A percentile compares a stretch with the other conserved stretches of the same genome.
These are phyloP conservation scores for Neodidymelliopsis sp. DNA, from an alignment of 2,329 filamentous ascomycete species.

Conservation along the genomic window DNA sequence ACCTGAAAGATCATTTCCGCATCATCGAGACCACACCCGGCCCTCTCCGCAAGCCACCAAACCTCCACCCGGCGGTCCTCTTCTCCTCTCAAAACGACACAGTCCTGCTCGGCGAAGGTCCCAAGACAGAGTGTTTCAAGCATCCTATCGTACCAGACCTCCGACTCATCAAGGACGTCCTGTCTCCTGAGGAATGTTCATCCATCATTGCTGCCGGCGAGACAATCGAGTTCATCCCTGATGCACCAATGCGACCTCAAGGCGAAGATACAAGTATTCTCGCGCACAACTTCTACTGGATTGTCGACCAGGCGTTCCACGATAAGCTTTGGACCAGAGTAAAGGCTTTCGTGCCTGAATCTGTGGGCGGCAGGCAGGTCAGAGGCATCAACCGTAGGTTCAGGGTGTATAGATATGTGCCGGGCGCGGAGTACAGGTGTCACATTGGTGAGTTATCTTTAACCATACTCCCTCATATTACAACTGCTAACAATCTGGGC, in stretches of 20 bases:
- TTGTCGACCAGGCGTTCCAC: constrained; percentile 69
- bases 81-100: constrained; percentile 67
- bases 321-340: constrained; percentile 70
- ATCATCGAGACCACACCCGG: constrained; percentile 70
- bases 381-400: constrained; percentile 74
- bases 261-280: constrained; percentile 68
- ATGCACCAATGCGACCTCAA: constrained; percentile 71
- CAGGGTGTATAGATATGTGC: constrained; percentile 75
- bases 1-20: constrained; percentile 54
- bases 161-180: constrained; percentile 65
- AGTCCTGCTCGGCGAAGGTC: constrained; percentile 57
- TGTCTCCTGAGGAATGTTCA: constrained; percentile 68
- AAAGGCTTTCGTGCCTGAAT: constrained; percentile 62
- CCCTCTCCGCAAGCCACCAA: constrained; percentile 69
- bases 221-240: constrained; percentile 69
- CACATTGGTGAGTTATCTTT: constrained; percentile 60
- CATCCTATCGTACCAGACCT: constrained; percentile 71
- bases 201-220: constrained; percentile 73
- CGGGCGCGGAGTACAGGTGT: constrained; percentile 74
- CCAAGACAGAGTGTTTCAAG: constrained; percentile 61
- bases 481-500: constrained; percentile 5
- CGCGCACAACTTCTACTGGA: constrained; percentile 78
- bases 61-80: constrained; percentile 70
- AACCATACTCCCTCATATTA: background rate
- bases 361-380: constrained; percentile 63